Evolutionary conservation across 139 green algal species (phyloP), one percentile per base, ranked within the genome.

Genomic region (Chloropicon primus): DNA sequence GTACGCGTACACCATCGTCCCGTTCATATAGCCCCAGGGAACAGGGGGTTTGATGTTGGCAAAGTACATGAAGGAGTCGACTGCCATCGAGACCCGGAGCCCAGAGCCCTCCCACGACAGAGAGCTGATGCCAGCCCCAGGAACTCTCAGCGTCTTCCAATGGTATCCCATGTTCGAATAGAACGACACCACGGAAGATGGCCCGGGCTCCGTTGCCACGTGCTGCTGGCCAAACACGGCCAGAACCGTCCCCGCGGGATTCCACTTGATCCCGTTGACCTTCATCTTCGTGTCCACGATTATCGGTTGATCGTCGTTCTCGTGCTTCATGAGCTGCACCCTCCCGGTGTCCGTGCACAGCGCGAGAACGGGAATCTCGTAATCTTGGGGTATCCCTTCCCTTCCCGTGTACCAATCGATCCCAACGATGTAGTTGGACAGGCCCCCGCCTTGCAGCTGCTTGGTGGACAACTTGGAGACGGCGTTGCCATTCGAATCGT

Each of bases 1-100:
- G 80, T 90, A 92, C 17, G 90, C 88, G 77, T 93, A 94, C 76
- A 92, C 89, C 28, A 93, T 76, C n/a, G 89, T 93, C 80, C 84
- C 87, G 79, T 83, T 87, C 79, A 95, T 91, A 79, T 85, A 92
- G 54, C 79, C 87, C 90, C 90, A 95, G 76, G 79, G 78, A 79
- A 88, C 85, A 53, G 80, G 74, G 2, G 82, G 85, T 25, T 86
- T 75, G 73, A 94, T 85, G 74, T 89, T 93, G 72, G 89, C 86
- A 78, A 95, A 92, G 83, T 91, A 92, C 21, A 95, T 79, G 76
- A 84, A 89, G 2, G 82, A 86, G 62, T 90, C 90, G n/a, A 95
- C 90, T 0, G 86, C 84, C 26, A 94, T 82, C 1, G 86, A 85
- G 29, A 95, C 72, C 21, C 90, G 77, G 75, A 92, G 83, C n/a